These are phyloP conservation scores for Westerdykella aurantiaca DNA, from an alignment of 2,329 filamentous ascomycete genomes.

Conservation along the genomic window DNA sequence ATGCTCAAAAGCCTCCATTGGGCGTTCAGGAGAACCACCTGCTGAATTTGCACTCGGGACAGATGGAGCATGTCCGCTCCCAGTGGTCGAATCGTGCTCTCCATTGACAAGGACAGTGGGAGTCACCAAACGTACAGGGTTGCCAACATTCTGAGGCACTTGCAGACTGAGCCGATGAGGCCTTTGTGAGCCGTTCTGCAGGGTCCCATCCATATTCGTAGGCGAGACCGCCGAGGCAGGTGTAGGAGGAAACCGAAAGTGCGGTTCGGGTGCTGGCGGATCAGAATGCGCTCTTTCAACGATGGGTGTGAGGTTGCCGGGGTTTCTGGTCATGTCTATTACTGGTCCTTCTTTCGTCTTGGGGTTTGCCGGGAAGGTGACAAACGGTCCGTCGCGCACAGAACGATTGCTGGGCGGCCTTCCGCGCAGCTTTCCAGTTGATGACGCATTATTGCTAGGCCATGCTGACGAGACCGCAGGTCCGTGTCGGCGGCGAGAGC, in stretches of 20 bases:
- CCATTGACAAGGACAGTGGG: constrained; percentile 52
- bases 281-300: constrained; percentile 40
- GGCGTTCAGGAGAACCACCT: constrained; percentile 13
- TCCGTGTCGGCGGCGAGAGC: constrained; percentile 62
- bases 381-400: constrained; percentile 61
- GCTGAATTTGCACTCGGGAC: constrained; percentile 16
- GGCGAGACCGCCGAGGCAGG: constrained; percentile 35
- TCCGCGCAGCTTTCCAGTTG: constrained; percentile 67
- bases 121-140: constrained; percentile 58
- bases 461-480: constrained; percentile 88
- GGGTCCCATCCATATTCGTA: constrained; percentile 16
- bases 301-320: constrained; percentile 40
- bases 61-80: constrained; percentile 19
- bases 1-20: constrained; percentile 13
- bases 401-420: constrained; percentile 69
- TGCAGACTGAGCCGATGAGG: constrained; percentile 55
- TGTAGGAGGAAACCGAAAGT: constrained; percentile 37
- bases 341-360: constrained; percentile 44
- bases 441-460: constrained; percentile 59
- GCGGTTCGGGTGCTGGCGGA: constrained; percentile 31
- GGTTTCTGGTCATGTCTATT: constrained; percentile 41
- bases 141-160: constrained; percentile 56
- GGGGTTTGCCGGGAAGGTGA: constrained; percentile 61
- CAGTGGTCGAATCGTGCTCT: constrained; percentile 31
- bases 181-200: constrained; percentile 27